Evolutionary conservation across 192 early-diverging fungal species (phyloP).

Genomic region (Coemansia sp.): DNA sequence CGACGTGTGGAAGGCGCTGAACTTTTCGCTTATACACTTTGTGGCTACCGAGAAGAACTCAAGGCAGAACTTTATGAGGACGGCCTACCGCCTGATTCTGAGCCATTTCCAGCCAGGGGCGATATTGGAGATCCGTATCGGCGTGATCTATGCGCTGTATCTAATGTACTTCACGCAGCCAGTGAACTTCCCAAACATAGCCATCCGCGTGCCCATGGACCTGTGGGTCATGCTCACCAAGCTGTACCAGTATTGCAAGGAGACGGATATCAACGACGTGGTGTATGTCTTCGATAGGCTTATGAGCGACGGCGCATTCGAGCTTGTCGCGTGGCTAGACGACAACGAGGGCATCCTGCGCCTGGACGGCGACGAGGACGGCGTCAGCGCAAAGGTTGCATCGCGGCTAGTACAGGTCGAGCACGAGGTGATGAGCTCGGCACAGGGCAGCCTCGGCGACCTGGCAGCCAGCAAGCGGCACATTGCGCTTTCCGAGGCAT

Average conservation of each 20-base stretch:
- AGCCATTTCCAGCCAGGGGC: conserved; percentile 40
- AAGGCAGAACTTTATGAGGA: conserved; percentile 56
- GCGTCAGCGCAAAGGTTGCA: conserved; percentile 25
- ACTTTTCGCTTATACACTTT: conserved; percentile 60
- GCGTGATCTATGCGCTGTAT: conserved; percentile 56
- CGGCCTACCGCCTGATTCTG: conserved; percentile 50
- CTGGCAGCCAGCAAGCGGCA: conserved; percentile 42
- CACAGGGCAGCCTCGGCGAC: conserved; percentile 42
- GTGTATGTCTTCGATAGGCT: conserved; percentile 52
- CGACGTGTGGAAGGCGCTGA: conserved; percentile 54
- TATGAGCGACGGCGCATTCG: conserved; percentile 46
- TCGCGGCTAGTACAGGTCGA: conserved; percentile 38
- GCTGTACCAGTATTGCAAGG: conserved; percentile 51
- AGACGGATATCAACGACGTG: conserved; percentile 44
- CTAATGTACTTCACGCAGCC: conserved; percentile 60
- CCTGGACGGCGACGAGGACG: conserved; percentile 47
- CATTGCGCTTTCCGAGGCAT: conserved; percentile 31
- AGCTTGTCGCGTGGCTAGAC: conserved; percentile 53
- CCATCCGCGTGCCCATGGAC: conserved; percentile 53
- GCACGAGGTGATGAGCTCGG: conserved; percentile 51
- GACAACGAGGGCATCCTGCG: conserved; percentile 45
- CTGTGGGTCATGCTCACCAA: conserved; percentile 42
- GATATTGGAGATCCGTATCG: conserved; percentile 51
- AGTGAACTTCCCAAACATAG: conserved; percentile 52
- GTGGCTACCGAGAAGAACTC: conserved; percentile 58